Base-by-base conservation (phyloP, 805 yeast genomes). In the Wickerhamiella lipophila region DNA sequence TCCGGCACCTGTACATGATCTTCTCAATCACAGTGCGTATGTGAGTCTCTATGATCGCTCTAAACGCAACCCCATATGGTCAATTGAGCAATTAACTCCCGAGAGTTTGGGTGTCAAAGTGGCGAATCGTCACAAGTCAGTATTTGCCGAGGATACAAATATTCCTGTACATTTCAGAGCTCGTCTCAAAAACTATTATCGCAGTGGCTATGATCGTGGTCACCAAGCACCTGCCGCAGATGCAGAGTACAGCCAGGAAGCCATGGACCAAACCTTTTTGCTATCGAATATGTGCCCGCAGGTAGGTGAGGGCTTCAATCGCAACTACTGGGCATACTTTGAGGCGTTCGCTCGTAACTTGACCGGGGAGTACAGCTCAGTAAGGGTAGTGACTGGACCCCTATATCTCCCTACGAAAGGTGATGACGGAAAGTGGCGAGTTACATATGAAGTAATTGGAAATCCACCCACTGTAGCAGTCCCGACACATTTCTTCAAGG, bases 151-250 rank as follows among this genome's bases (percentile, higher is more conserved):
- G 69, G 96, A 92, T 63, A 94, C 83, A 60, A 58, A 60, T 9
- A 76, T 92, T 36, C 98, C 98, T 0, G 64, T 65, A 26, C 73
- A 69, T 57, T 92, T 86, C 64, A 73, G 96, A 56, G 89, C 81
- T 1, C 70, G 74, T 48, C 69, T 92, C 49, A 73, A 79, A 52
- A 97, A 92, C 65, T 92, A 83, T 64, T 92, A 89, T 71, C 75
- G 97, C 57, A 79, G 92, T 29, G 98, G 98, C 1, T 92, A 85
- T 64, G 98, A 92, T 64, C 70, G 97, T 55, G 98, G 98, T 5
- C 98, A 92, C 65, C 86, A 84, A 58, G 96, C 95, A 0, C 96
- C 98, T 2, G 97, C 98, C 3, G 97, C 97, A 0, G 83, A 92
- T 64, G 96, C 97, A 22, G 86, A 85, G 62, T 89, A 77, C 67